These are phyloP conservation scores for Metrosideros polymorpha DNA, from an alignment of 441 rosid genomes.

Conservation along the genomic window DNA sequence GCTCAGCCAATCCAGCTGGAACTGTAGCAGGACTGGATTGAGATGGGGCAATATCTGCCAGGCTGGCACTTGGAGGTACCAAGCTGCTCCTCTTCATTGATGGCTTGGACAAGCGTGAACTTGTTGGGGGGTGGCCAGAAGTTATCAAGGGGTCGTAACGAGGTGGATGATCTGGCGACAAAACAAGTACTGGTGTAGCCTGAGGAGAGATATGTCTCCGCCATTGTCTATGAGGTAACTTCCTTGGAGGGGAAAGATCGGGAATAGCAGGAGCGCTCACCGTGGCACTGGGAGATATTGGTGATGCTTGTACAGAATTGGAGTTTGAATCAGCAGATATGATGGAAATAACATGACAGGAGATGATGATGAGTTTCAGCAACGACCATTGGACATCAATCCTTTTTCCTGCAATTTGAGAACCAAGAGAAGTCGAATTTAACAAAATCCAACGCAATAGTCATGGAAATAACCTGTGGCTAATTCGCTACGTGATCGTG, in stretches of 20 bases:
- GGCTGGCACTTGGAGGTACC: slow-evolving; percentile 46
- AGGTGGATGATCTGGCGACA: slow-evolving; percentile 48
- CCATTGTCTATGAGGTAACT: slow-evolving; percentile 27
- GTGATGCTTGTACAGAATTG: slow-evolving; percentile 21
- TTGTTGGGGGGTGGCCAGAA: slow-evolving; percentile 47
- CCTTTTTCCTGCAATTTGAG: slow-evolving; percentile 26
- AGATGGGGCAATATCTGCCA: slow-evolving; percentile 62
- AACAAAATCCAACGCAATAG: neutral
- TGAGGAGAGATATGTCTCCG: slow-evolving; percentile 35
- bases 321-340: slow-evolving; percentile 24
- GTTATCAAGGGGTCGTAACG: slow-evolving; percentile 42
- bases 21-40: slow-evolving; percentile 37
- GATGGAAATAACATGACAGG: slow-evolving; percentile 25
- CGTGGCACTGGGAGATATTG: slow-evolving; percentile 30
- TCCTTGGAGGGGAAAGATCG: slow-evolving; percentile 39
- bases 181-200: slow-evolving; percentile 18
- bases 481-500: neutral
- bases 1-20: slow-evolving; percentile 55
- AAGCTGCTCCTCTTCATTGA: slow-evolving; percentile 40
- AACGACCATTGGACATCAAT: slow-evolving; percentile 8
- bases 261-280: slow-evolving; percentile 26
- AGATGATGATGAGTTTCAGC: slow-evolving; percentile 26
- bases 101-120: slow-evolving; percentile 52
- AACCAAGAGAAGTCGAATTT: neutral
- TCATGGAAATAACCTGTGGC: neutral